Conservation (phyloP, 768 basidiomycete species). For the Tremella yokohamensis region DNA sequence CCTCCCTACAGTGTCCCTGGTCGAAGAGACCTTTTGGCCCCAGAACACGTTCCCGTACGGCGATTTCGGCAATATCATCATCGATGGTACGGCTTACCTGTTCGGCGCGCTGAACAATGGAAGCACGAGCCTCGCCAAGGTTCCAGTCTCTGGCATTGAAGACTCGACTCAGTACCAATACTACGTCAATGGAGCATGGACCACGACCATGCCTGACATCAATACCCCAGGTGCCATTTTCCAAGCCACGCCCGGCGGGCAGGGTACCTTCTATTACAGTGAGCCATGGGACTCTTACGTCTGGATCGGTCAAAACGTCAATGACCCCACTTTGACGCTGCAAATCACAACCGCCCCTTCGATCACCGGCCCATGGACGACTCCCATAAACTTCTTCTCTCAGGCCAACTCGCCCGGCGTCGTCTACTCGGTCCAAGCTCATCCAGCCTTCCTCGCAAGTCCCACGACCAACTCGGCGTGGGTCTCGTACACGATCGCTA, state of each 20-base stretch:
- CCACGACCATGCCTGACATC: constrained; percentile 3
- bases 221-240: neutral
- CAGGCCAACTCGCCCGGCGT: neutral
- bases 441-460: constrained; percentile 2
- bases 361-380: constrained; percentile 4
- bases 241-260: constrained; percentile 4
- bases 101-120: neutral
- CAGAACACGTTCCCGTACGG: constrained; percentile 8
- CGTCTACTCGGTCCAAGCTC: constrained; percentile 6
- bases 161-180: constrained; percentile 8
- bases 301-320: constrained; percentile 11
- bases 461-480: neutral
- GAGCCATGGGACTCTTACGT: constrained; percentile 9
- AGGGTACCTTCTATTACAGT: constrained; percentile 11
- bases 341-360: constrained; percentile 11
- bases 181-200: constrained; percentile 10
- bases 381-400: constrained; percentile 1
- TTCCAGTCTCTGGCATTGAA: neutral
- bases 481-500: constrained; percentile 1
- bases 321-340: neutral
- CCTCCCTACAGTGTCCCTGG: constrained; percentile 4
- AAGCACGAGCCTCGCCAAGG: constrained; percentile 6
- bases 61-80: constrained; percentile 5
- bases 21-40: constrained; percentile 8
- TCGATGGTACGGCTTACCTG: constrained; percentile 9